Evolutionary conservation across 805 yeast species (phyloP).

Genomic region (Starmera quercuum): DNA sequence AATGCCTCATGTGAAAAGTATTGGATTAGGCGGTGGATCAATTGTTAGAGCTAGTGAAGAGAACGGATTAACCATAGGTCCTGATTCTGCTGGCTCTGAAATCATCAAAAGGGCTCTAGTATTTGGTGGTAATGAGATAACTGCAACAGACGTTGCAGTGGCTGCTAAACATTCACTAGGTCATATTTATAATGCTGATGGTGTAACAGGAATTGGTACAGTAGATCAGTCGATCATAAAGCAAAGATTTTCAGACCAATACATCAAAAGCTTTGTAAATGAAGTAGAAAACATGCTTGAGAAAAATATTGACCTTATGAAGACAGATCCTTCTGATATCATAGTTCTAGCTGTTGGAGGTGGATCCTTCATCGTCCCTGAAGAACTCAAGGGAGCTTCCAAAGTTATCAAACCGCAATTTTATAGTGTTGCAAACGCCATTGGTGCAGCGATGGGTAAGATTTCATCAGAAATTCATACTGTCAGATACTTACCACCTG

Average conservation of each 20-base stretch:
- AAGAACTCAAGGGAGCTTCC: constrained; percentile 31
- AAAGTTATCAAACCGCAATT: constrained; percentile 35
- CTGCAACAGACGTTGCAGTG: constrained; percentile 32
- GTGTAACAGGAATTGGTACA: constrained; percentile 2
- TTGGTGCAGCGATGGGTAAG: constrained; percentile 45
- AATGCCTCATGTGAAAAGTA: constrained; percentile 43
- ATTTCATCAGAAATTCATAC: constrained; percentile 22
- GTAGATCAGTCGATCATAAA: constrained; percentile 16
- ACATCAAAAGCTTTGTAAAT: constrained; percentile 8
- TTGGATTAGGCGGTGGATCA: constrained; percentile 47
- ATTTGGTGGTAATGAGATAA: constrained; percentile 34
- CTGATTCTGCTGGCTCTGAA: constrained; percentile 42
- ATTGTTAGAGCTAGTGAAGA: constrained; percentile 25
- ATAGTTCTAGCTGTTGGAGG: constrained; percentile 43
- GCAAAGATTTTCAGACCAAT: constrained; percentile 10
- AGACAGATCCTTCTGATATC: constrained; percentile 32
- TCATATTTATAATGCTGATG: constrained; percentile 6
- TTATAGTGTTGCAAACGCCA: constrained; percentile 42
- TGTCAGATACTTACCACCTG: constrained; percentile 8
- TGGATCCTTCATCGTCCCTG: constrained; percentile 39
- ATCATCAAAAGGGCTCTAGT: constrained; percentile 25
- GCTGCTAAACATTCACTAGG: constrained; percentile 7
- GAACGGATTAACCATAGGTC: constrained; percentile 32
- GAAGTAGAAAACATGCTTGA: constrained; percentile 24
- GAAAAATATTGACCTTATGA: constrained; percentile 33